These are phyloP conservation scores for Euphorbia pulcherrima DNA, from an alignment of 345 rosid species.

Conservation along the genomic window DNA sequence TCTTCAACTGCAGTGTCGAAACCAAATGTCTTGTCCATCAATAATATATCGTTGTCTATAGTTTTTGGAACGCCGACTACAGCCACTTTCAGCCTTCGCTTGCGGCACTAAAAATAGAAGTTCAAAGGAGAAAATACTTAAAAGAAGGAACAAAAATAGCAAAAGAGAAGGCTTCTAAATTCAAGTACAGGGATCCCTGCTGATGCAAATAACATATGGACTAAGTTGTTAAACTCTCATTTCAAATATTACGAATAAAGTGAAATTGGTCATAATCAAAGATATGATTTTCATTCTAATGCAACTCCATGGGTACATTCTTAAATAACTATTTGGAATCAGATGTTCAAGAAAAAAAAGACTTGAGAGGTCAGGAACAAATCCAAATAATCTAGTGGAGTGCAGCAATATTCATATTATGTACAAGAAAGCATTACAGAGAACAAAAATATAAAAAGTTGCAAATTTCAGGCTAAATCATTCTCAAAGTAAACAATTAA, in stretches of 20 bases:
- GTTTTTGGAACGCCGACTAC: constrained; percentile 99
- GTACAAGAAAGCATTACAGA: too few species aligned
- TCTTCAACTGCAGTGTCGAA: constrained; percentile 99
- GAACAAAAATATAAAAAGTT: neutral
- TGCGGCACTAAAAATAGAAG: constrained; percentile 55
- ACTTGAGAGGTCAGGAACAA: too few species aligned
- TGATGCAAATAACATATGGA: neutral
- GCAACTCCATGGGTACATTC: neutral
- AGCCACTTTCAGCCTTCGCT: constrained; percentile 67
- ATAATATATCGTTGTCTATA: constrained; percentile 87
- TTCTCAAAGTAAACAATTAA: neutral
- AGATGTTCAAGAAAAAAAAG: too few species aligned
- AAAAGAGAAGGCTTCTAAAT: neutral
- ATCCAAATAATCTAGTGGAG: too few species aligned
- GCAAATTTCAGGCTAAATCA: neutral
- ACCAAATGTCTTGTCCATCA: constrained; percentile 98
- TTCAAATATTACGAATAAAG: neutral
- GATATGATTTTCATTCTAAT: neutral
- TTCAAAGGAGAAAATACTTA: neutral
- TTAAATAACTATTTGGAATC: too few species aligned
- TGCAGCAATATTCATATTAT: too few species aligned
- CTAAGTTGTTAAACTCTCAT: neutral
- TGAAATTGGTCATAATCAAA: neutral
- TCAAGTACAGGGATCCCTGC: neutral
- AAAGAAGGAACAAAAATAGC: neutral